A percentile compares a stretch with the other conserved stretches of the same genome.
These are phyloP conservation scores for Colletotrichum tropicicola DNA, from an alignment of 2,329 filamentous ascomycete species.

Conservation along the genomic window DNA sequence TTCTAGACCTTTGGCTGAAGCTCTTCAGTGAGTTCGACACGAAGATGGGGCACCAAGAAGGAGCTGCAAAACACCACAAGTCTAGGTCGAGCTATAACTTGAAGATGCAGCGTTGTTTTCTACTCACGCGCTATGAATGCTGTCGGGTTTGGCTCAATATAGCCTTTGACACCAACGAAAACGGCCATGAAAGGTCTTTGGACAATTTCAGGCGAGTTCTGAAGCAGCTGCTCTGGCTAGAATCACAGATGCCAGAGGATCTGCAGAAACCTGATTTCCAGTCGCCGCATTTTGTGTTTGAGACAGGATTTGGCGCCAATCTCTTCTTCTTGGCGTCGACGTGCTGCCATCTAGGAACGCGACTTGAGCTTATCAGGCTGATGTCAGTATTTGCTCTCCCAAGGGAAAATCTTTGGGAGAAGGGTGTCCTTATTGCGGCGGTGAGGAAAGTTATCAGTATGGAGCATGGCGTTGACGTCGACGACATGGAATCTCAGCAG, in stretches of 20 bases:
- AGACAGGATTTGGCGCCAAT: not conserved
- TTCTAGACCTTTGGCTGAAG: not conserved
- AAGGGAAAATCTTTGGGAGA: not conserved
- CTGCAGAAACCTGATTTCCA: too few relatives aligned
- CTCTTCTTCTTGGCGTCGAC: not conserved
- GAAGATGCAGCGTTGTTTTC: not conserved
- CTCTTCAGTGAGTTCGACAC: not conserved
- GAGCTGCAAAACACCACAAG: not conserved
- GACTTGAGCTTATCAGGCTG: not conserved
- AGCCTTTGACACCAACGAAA: not conserved
- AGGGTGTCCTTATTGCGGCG: not conserved
- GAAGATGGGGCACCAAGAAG: not conserved
- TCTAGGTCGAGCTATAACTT: not conserved
- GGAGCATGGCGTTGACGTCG: not conserved
- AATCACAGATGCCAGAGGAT: not conserved
- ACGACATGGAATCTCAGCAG: too few relatives aligned
- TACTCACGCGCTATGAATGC: not conserved
- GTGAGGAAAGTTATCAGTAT: not conserved
- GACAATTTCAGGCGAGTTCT: not conserved
- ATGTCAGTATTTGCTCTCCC: not conserved
- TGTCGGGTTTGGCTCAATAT: not conserved
- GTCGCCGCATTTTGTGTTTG: not conserved
- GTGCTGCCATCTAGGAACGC: not conserved
- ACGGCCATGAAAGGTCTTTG: not conserved
- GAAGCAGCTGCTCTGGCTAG: not conserved